Evolutionary conservation across 2,329 filamentous ascomycete species (phyloP).

Genomic region (Colletotrichum neosansevieriae): DNA sequence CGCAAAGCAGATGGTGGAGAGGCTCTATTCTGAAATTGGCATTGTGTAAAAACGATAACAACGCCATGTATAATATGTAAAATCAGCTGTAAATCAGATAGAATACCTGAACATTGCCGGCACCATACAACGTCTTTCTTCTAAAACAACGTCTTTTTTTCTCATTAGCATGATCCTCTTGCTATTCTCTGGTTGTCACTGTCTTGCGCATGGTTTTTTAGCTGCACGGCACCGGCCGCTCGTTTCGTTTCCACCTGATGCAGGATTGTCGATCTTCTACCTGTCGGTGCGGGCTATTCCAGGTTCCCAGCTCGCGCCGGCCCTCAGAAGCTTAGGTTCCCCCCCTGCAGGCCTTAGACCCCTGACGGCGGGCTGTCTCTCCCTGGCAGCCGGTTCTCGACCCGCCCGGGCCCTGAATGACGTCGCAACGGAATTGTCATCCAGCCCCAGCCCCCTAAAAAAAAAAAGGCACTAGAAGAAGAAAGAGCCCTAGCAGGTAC

Average conservation of each 20-base stretch:
- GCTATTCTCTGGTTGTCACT: too few species aligned
- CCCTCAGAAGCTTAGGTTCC: neutral
- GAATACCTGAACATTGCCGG: slow-evolving; percentile 3
- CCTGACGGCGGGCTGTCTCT: slow-evolving; percentile 24
- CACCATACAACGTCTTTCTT: neutral
- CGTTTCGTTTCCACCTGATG: slow-evolving; percentile 12
- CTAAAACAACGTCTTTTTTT: neutral
- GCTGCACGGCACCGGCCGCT: slow-evolving; percentile 3
- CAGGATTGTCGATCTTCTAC: slow-evolving; percentile 3
- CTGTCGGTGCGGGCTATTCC: neutral
- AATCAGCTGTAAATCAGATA: slow-evolving; percentile 19
- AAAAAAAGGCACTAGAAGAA: too few species aligned
- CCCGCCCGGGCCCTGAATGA: slow-evolving; percentile 20
- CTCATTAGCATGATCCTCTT: neutral
- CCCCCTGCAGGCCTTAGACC: slow-evolving; percentile 25
- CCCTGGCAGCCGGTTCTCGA: too few species aligned
- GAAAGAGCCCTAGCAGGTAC: neutral
- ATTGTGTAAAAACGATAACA: neutral
- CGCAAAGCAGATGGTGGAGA: slow-evolving; percentile 43
- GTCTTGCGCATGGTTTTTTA: neutral
- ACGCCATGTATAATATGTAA: slow-evolving; percentile 17
- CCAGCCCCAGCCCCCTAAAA: slow-evolving; percentile 4
- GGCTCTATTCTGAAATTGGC: slow-evolving; percentile 30
- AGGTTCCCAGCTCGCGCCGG: too few species aligned
- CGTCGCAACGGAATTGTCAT: slow-evolving; percentile 14